Percentiles rank a stretch among this genome's conserved stretches.
phyloP scores from a whole-genome alignment of 257 asterid genomes.

The Solanum pennellii region DNA sequence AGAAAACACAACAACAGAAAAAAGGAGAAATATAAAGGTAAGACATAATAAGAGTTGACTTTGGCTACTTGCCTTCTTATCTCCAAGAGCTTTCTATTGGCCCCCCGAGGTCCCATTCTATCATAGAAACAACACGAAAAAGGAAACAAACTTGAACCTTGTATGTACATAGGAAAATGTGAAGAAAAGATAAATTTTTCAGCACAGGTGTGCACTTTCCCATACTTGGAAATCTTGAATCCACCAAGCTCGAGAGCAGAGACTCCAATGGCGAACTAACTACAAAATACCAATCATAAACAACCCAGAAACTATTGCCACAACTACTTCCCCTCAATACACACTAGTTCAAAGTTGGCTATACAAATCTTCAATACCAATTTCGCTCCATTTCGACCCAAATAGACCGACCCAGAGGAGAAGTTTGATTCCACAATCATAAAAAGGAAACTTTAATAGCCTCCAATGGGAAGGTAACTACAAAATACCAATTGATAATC shows the following conservation, averaged over 20 bases:
- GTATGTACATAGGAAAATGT: background rate
- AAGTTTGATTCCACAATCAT: background rate
- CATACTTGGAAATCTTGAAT: background rate
- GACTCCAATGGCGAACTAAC: background rate
- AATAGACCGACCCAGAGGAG: background rate
- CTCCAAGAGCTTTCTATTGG: background rate
- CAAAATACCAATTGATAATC: background rate
- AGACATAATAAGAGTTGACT: background rate
- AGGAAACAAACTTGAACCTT: background rate
- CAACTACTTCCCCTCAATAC: background rate
- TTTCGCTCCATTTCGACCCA: background rate
- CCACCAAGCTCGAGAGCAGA: background rate
- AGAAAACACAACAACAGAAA: background rate
- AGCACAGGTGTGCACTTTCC: background rate
- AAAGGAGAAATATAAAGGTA: background rate
- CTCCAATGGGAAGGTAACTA: background rate
- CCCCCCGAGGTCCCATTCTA: background rate
- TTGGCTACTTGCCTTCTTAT: background rate
- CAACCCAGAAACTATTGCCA: background rate
- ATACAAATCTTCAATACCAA: background rate
- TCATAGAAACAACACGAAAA: background rate
- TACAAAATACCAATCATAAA: constrained; percentile 11
- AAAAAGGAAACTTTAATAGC: background rate
- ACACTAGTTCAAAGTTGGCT: background rate
- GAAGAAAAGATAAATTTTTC: background rate